Percentiles rank a stretch among this genome's conserved stretches.
phyloP scores from a whole-genome alignment of 768 basidiomycete species.

The Trametes villosa region DNA sequence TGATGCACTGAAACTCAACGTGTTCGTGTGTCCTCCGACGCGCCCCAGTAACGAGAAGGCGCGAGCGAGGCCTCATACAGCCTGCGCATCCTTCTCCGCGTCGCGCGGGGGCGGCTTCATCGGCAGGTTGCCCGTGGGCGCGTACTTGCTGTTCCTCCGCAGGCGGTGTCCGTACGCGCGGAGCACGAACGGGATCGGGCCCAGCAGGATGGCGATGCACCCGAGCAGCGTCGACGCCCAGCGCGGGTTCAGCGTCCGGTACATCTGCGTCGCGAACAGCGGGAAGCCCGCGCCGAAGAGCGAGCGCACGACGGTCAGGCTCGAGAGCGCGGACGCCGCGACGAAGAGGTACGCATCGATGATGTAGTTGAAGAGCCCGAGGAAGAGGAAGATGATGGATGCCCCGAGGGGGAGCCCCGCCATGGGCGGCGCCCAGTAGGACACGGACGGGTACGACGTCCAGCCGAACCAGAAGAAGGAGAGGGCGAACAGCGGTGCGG shows the following conservation, averaged over 20 bases:
- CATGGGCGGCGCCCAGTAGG: conserved; percentile 58
- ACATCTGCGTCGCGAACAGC: conserved; percentile 49
- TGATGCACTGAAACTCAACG: too few relatives aligned
- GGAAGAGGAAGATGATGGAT: conserved; percentile 59
- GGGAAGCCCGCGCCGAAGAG: conserved; percentile 38
- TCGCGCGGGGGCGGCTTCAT: conserved; percentile 1
- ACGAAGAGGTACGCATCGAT: conserved; percentile 64
- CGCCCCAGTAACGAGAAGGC: too few relatives aligned
- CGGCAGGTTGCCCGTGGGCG: conserved; percentile 24
- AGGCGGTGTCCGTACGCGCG: conserved; percentile 31
- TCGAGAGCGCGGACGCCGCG: conserved; percentile 62
- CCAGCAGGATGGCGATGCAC: conserved; percentile 55
- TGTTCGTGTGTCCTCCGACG: too few relatives aligned
- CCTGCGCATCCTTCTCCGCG: conserved; percentile 9
- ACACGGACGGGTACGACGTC: conserved; percentile 59
- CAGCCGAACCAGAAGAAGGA: conserved; percentile 77
- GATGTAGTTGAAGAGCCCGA: conserved; percentile 62
- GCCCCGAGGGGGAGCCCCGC: conserved; percentile 55
- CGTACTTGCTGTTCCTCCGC: conserved; percentile 32
- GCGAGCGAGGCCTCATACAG: too few relatives aligned
- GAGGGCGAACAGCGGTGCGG: conserved; percentile 53
- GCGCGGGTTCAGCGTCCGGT: conserved; percentile 48
- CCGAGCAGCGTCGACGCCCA: conserved; percentile 68
- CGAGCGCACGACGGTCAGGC: conserved; percentile 55
- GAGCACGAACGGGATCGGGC: conserved; percentile 45